Evolutionary conservation across 306 rosid genomes (phyloP).

Genomic region (Prunus campanulata): DNA sequence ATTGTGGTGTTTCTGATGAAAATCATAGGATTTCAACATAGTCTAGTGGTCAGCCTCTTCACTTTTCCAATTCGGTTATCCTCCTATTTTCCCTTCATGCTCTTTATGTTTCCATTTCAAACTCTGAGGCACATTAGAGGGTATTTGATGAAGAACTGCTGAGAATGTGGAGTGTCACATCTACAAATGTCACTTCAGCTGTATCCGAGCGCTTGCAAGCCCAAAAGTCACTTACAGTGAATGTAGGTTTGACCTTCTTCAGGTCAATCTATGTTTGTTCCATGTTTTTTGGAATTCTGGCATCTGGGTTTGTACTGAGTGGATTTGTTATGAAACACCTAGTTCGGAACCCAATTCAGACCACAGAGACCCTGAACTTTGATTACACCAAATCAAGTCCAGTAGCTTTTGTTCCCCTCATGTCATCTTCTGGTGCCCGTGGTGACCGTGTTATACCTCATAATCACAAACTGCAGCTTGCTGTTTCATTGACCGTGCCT

Average conservation of each 20-base stretch:
- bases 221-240: conserved; percentile 15
- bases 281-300: conserved; percentile 26
- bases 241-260: conserved; percentile 17
- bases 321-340: conserved; percentile 14
- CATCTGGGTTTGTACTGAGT: conserved; percentile 20
- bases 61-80: conserved; percentile 23
- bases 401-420: conserved; percentile 25
- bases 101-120: conserved; percentile 22
- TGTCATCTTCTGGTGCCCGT: not conserved
- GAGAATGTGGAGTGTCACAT: conserved; percentile 13
- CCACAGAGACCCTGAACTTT: conserved; percentile 17
- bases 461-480: conserved; percentile 25
- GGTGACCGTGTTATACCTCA: conserved; percentile 10
- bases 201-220: conserved; percentile 8
- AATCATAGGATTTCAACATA: conserved; percentile 12
- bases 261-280: conserved; percentile 4
- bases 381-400: conserved; percentile 30
- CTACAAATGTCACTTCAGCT: conserved; percentile 1
- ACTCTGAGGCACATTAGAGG: conserved; percentile 2
- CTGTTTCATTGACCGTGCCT: conserved; percentile 27
- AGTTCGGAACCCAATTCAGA: conserved; percentile 27
- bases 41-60: conserved; percentile 13
- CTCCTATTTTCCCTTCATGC: conserved; percentile 20
- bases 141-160: conserved; percentile 10
- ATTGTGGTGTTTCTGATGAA: not conserved